Conservation (phyloP, 768 basidiomycete species). For the Crepidotus variabilis region DNA sequence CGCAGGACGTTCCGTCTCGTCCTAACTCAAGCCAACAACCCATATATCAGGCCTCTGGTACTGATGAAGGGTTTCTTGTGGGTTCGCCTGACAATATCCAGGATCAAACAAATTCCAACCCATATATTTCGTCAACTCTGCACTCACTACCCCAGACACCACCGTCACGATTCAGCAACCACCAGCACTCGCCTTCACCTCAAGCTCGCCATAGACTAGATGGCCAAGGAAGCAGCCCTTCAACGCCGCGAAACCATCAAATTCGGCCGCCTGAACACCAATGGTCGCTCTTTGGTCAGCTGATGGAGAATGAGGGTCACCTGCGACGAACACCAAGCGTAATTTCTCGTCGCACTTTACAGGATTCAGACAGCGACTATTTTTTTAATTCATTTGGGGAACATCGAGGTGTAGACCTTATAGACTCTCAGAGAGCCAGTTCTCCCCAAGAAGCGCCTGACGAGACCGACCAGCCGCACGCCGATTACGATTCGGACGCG, state of each 20-base stretch:
- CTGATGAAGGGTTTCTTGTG: background rate
- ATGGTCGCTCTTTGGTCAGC: conserved; percentile 69
- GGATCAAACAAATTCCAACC: background rate
- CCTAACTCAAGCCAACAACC: no score
- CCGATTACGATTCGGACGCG: conserved; percentile 14
- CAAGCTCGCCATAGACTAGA: conserved; percentile 5
- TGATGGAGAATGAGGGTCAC: conserved; percentile 66
- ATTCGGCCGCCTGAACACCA: conserved; percentile 26
- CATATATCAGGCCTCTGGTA: no score
- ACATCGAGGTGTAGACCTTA: background rate
- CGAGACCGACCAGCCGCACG: background rate
- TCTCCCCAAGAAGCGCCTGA: conserved; percentile 1
- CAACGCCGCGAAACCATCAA: background rate
- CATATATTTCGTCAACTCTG: background rate
- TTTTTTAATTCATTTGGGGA: background rate
- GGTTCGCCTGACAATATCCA: background rate
- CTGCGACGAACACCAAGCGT: conserved; percentile 20
- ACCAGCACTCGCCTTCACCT: background rate
- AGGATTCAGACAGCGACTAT: conserved; percentile 7
- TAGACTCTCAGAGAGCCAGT: background rate
- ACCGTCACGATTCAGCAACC: background rate
- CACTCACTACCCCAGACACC: background rate
- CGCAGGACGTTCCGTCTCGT: no score
- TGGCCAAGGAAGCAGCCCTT: background rate
- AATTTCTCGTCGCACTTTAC: conserved; percentile 5